Base-by-base conservation (phyloP, 352 stramenopile species). In the Globisporangium parvum region DNA sequence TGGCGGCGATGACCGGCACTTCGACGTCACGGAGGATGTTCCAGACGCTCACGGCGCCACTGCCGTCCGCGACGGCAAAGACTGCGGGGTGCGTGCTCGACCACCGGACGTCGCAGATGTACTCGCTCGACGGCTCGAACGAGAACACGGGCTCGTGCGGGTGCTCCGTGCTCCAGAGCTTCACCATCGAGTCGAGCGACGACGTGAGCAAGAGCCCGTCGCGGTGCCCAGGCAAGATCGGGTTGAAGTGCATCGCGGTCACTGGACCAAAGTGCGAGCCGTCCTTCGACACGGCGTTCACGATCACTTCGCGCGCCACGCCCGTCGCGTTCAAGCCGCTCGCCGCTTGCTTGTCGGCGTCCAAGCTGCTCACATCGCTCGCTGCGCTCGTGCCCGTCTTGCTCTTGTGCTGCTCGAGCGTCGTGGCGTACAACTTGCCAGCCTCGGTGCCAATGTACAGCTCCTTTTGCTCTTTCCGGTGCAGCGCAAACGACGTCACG, bases 61-160 rank as follows among this genome's bases (percentile, higher is more conserved):
- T 87, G 12, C 80, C 84, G 50, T 95, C 85, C 26, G 84, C 85
- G 24, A 92, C 85, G 2, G 81, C 82, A 69, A 96, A 95, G 10
- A 96, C 59, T 17, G 85, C 75, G 5, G 85, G 83, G 46, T 95
- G 80, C 15, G 85, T 60, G 3, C 81, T 74, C 9, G 85, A 93
- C 87, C 85, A 96, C 66, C 80, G 70, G 23, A 93, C 86, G 55
- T 96, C 87, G 53, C 85, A 93, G 41, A 96, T 80, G 63, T 96
- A 95, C 59, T 96, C 87, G 24, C 78, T 92, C 10, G 85, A 94
- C 17, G 80, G 79, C 65, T 96, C 85, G 44, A 95, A 95, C 41
- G 80, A 90, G 23, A 91, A 72, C 24, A 93, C 66, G 0, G 85
- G 80, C 20, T 58, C 67, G 28, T 91, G 66, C 12, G 80, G 77